phyloP scores from a whole-genome alignment of 192 early-diverging fungal species.

The Coemansia sp. region DNA sequence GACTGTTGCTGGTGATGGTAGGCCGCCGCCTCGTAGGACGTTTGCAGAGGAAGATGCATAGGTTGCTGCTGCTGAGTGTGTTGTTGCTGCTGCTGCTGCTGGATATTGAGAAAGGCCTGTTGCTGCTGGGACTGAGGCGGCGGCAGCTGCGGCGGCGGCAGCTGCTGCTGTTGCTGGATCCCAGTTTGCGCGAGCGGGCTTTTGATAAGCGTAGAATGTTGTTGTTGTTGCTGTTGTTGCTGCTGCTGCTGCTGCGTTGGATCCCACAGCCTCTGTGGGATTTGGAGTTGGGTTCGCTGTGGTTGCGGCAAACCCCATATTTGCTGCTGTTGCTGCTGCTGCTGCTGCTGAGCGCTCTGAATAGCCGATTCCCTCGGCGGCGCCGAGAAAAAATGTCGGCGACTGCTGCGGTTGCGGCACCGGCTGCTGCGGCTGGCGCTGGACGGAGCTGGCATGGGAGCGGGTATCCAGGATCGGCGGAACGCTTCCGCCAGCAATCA shows the following conservation, averaged over 20 bases:
- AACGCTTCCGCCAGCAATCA: constrained; percentile 12
- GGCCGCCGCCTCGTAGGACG: constrained; percentile 29
- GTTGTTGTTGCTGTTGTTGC: constrained; percentile 4
- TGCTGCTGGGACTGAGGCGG: constrained; percentile 17
- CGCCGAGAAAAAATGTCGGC: constrained; percentile 51
- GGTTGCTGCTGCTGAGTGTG: constrained; percentile 23
- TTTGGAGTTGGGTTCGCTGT: constrained; percentile 21
- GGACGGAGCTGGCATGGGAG: constrained; percentile 17
- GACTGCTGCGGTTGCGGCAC: constrained; percentile 47
- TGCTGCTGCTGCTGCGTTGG: constrained; percentile 8
- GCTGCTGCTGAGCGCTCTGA: constrained; percentile 40
- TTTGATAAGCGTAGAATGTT: constrained; percentile 26
- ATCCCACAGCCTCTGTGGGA: constrained; percentile 30
- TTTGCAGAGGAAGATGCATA: constrained; percentile 34
- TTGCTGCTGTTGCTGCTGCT: constrained; percentile 30
- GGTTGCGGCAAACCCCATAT: constrained; percentile 16
- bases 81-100: constrained; percentile 16
- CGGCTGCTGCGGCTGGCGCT: constrained; percentile 28
- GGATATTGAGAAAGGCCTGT: constrained; percentile 33
- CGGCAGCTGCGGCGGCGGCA: constrained; percentile 6
- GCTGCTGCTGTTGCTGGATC: constrained; percentile 13
- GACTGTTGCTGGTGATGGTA: constrained; percentile 35
- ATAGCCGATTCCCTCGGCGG: constrained; percentile 55
- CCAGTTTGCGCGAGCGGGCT: constrained; percentile 9
- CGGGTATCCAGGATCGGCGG: constrained; percentile 28